Percentiles rank a stretch among this genome's conserved stretches.
phyloP scores from a whole-genome alignment of 2,329 filamentous ascomycete genomes.

The Claviceps fusiformis region DNA sequence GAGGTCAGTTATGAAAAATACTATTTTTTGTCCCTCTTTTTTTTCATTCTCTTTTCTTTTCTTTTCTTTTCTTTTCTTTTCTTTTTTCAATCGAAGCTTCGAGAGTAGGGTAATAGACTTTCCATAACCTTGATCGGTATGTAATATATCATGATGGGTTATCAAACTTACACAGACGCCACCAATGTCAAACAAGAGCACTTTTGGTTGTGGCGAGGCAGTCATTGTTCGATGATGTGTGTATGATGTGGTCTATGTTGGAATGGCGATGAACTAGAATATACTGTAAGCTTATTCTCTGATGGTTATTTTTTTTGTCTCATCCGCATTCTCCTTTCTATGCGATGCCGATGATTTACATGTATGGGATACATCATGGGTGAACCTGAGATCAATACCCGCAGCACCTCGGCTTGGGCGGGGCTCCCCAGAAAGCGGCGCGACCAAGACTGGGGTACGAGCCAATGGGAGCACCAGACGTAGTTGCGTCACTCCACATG shows the following conservation, averaged over 20 bases:
- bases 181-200: constrained; percentile 86
- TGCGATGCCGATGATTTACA: not conserved
- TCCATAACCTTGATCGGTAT: too few species aligned
- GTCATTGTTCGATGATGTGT: constrained; percentile 26
- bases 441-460: not conserved
- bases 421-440: not conserved
- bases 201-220: constrained; percentile 44
- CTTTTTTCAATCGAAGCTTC: too few species aligned
- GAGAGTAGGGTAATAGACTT: too few species aligned
- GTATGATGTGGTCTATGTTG: constrained; percentile 7
- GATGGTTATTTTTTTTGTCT: too few species aligned
- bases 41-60: not conserved
- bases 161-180: constrained; percentile 74
- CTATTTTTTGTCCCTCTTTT: not conserved
- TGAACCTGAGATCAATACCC: not conserved
- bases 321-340: not conserved
- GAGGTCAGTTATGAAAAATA: not conserved
- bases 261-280: not conserved
- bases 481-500: too few species aligned
- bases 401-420: constrained; percentile 7
- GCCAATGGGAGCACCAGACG: not conserved
- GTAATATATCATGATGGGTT: not conserved
- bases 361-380: not conserved
- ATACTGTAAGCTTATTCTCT: not conserved
- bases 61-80: too few species aligned